Conservation (phyloP, 495 filamentous ascomycete species). For the Apiosordaria backusii region DNA sequence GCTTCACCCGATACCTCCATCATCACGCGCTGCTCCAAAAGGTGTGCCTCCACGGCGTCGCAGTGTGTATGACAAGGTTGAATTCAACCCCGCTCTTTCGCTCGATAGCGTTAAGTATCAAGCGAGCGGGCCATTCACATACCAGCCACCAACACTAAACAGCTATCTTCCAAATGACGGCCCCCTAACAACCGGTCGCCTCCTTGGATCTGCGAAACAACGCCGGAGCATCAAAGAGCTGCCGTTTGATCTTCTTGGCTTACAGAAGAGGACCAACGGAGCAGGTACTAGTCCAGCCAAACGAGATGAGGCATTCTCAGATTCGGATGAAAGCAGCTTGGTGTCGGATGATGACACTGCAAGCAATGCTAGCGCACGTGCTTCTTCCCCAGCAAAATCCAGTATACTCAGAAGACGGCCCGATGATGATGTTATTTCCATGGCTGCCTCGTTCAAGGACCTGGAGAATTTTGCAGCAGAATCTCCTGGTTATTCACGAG, state of each 20-base stretch:
- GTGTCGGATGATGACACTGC: conserved; percentile 49
- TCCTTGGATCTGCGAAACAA: conserved; percentile 34
- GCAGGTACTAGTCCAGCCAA: conserved; percentile 28
- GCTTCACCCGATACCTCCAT: conserved; percentile 25
- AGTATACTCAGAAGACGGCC: conserved; percentile 33
- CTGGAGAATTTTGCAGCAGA: conserved; percentile 36
- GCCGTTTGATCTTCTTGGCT: conserved; percentile 29
- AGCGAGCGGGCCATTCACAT: conserved; percentile 46
- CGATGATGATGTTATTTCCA: conserved; percentile 47
- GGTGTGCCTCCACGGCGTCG: conserved; percentile 16
- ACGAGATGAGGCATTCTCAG: conserved; percentile 39
- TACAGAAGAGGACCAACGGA: conserved; percentile 28
- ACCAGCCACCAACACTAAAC: conserved; percentile 25
- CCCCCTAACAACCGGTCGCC: conserved; percentile 41
- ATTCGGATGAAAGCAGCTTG: conserved; percentile 45
- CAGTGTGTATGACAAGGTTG: conserved; percentile 49
- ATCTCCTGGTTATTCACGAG: conserved; percentile 34
- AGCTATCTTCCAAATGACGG: conserved; percentile 16
- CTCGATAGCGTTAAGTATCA: conserved; percentile 51
- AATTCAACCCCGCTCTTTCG: conserved; percentile 47
- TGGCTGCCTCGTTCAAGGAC: conserved; percentile 49
- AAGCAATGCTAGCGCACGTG: conserved; percentile 44
- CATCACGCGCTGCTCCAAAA: conserved; percentile 13
- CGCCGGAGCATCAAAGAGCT: conserved; percentile 38
- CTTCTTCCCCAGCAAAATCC: conserved; percentile 43